These are phyloP conservation scores for Casuarina cunninghamiana DNA, from an alignment of 306 rosid species.

Conservation along the genomic window DNA sequence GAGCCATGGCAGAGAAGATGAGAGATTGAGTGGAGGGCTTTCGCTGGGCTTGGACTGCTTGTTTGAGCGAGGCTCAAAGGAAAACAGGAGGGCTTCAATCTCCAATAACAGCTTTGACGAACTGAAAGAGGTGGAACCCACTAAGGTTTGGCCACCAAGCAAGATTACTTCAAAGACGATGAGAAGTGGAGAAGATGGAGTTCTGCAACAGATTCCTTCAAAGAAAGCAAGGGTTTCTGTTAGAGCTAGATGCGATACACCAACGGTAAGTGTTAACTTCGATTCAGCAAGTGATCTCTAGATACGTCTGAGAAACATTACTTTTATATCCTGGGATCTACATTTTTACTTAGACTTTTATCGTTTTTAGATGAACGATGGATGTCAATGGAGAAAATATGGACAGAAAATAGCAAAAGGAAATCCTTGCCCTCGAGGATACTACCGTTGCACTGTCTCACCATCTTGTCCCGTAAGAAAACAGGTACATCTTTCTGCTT, in stretches of 20 bases:
- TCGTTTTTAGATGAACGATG: conserved; percentile 60
- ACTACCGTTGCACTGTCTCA: conserved; percentile 70
- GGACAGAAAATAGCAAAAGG: conserved; percentile 88
- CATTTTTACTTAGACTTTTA: neutral
- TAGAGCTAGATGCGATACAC: conserved; percentile 68
- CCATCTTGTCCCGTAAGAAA: conserved; percentile 72
- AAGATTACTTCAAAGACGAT: conserved; percentile 34
- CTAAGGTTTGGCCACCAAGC: conserved; percentile 47
- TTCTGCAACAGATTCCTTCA: conserved; percentile 32
- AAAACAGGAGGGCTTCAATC: conserved; percentile 8
- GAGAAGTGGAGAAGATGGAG: conserved; percentile 36
- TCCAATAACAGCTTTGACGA: conserved; percentile 23
- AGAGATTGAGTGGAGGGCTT: conserved; percentile 32
- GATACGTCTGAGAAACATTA: neutral
- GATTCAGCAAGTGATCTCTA: neutral
- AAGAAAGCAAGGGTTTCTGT: conserved; percentile 76
- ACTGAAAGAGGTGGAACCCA: conserved; percentile 36
- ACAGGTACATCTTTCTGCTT: conserved; percentile 44
- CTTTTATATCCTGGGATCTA: neutral
- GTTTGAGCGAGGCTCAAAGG: conserved; percentile 25
- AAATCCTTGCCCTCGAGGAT: conserved; percentile 81
- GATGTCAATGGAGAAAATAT: conserved; percentile 90
- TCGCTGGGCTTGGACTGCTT: conserved; percentile 47
- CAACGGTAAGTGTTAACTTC: conserved; percentile 45
- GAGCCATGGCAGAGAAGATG: conserved; percentile 16